Conservation (phyloP, 306 rosid species). For the Cucurbita pepo region DNA sequence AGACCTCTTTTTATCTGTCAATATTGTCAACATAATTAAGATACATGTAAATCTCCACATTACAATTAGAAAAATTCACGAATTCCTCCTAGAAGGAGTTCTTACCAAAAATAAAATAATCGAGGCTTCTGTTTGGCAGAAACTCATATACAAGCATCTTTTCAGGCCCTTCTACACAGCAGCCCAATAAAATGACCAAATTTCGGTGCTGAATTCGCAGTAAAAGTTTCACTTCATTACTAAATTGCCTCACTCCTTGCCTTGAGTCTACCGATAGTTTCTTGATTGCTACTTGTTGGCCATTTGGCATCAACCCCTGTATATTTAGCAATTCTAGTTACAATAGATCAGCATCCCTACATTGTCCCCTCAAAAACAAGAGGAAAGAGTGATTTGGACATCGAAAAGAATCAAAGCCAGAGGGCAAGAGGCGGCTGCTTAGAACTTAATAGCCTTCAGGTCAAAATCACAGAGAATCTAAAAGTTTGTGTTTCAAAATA, state of each 20-base stretch:
- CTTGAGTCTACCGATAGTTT: conserved; percentile 61
- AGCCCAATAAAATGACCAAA: conserved; percentile 57
- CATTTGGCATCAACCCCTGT: conserved; percentile 84
- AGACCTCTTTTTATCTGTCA: conserved; percentile 55
- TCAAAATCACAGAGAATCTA: neutral
- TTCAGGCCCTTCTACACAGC: conserved; percentile 84
- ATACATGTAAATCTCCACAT: neutral
- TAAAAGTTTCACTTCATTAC: conserved; percentile 64
- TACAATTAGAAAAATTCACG: neutral
- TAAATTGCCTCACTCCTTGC: conserved; percentile 71
- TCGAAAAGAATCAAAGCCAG: neutral
- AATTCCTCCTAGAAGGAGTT: neutral
- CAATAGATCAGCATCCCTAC: neutral
- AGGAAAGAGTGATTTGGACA: neutral
- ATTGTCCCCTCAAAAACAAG: neutral
- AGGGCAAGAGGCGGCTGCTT: neutral
- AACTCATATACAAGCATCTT: conserved; percentile 92
- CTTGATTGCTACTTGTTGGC: conserved; percentile 81
- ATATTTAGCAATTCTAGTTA: neutral
- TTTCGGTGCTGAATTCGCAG: conserved; percentile 71
- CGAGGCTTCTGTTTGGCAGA: conserved; percentile 78
- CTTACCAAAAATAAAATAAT: conserved; percentile 61
- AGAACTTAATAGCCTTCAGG: neutral
- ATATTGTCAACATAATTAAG: neutral
- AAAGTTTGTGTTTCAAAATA: neutral